Conservation (phyloP, 2,329 filamentous ascomycete species). For the Verticillium isaacii region DNA sequence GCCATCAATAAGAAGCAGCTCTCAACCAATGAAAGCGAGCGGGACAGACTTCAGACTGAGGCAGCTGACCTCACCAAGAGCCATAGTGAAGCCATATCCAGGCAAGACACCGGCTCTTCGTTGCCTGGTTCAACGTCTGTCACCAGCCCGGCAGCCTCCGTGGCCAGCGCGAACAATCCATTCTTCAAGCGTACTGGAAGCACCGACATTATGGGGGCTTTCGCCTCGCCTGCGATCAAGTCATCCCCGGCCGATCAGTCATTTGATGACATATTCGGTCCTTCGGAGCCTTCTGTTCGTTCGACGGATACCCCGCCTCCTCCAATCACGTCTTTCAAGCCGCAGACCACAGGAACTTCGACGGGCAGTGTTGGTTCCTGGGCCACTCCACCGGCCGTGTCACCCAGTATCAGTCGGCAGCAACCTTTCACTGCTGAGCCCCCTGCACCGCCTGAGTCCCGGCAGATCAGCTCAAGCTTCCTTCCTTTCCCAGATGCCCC, state of each 20-base stretch:
- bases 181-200: constrained; percentile 77
- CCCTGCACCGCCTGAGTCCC: constrained; percentile 63
- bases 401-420: constrained; percentile 60
- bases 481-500: constrained; percentile 63
- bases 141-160: constrained; percentile 65
- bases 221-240: constrained; percentile 41
- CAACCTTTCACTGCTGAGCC: constrained; percentile 52
- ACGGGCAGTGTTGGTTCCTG: constrained; percentile 47
- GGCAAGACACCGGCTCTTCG: constrained; percentile 48
- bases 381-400: constrained; percentile 50
- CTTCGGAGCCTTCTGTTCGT: constrained; percentile 46
- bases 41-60: constrained; percentile 81
- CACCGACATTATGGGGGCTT: constrained; percentile 53
- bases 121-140: constrained; percentile 44
- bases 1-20: constrained; percentile 99
- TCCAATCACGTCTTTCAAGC: constrained; percentile 58
- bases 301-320: constrained; percentile 35
- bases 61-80: constrained; percentile 63
- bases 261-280: constrained; percentile 85
- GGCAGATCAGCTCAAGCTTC: constrained; percentile 73
- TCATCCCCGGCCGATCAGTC: constrained; percentile 56
- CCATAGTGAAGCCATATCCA: constrained; percentile 53
- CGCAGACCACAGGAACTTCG: constrained; percentile 54
- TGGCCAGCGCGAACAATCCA: constrained; percentile 79
- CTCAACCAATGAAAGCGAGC: constrained; percentile 80